Percentiles rank a stretch among this genome's conserved stretches.
phyloP scores from a whole-genome alignment of 306 rosid genomes.

The Cucumis sativus region Cucumber_9930_V3 NC_026656.2:20060501-20061000 shows the following conservation, averaged over 20 bases:
- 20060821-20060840: conserved; percentile 58
- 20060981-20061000: conserved; percentile 18
- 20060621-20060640: conserved; percentile 11
- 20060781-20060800: conserved; percentile 40
- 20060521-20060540: conserved; percentile 15
- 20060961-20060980: conserved; percentile 18
- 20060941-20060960: conserved; percentile 15
- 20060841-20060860: not conserved
- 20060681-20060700: conserved; percentile 61
- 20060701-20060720: conserved; percentile 30
- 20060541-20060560: conserved; percentile 7
- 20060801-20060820: conserved; percentile 47
- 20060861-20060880: conserved; percentile 11
- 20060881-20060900: conserved; percentile 17
- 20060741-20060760: conserved; percentile 46
- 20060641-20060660: conserved; percentile 7
- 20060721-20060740: conserved; percentile 34
- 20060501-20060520: conserved; percentile 3
- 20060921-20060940: conserved; percentile 21
- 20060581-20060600: conserved; percentile 36
- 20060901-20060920: conserved; percentile 27
- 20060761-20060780: conserved; percentile 62
- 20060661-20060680: conserved; percentile 43
- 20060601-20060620: conserved; percentile 8
- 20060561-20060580: conserved; percentile 17